A percentile compares a stretch with the other conserved stretches of the same genome.
Conservation (phyloP, 345 rosid genomes). For the Ceriops tagal region DNA sequence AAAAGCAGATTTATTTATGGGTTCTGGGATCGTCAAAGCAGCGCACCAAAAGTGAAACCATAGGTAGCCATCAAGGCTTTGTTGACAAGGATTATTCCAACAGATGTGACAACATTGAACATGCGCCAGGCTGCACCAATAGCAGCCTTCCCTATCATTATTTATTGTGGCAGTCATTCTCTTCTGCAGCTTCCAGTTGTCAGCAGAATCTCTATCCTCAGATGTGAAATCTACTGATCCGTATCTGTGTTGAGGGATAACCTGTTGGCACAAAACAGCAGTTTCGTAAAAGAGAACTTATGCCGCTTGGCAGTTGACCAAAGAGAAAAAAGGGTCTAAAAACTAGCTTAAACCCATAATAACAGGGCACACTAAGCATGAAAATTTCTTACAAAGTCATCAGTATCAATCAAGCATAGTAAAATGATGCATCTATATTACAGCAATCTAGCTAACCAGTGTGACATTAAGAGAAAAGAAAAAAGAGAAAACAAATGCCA, state of each 20-base stretch:
- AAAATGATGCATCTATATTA: neutral
- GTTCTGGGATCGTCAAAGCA: neutral
- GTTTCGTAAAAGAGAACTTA: neutral
- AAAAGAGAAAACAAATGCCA: neutral
- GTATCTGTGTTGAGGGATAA: slow-evolving; percentile 3
- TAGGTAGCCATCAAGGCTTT: slow-evolving; percentile 92
- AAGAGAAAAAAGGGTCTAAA: neutral
- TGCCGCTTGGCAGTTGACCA: neutral
- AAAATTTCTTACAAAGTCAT: neutral
- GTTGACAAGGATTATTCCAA: slow-evolving; percentile 93
- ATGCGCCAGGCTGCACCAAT: slow-evolving; percentile 90
- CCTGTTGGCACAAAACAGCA: neutral
- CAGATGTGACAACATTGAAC: slow-evolving; percentile 93
- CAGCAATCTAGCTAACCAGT: no score
- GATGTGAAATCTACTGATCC: neutral
- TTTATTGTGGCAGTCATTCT: slow-evolving; percentile 67
- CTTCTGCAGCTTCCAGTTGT: slow-evolving; percentile 14
- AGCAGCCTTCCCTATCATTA: slow-evolving; percentile 64
- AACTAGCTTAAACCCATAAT: neutral
- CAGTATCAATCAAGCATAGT: neutral
- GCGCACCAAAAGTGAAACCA: slow-evolving; percentile 86
- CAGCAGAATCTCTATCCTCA: slow-evolving; percentile 21
- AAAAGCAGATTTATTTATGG: neutral
- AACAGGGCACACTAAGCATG: neutral
- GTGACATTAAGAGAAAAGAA: no score